These are phyloP conservation scores for Ustilago crameri DNA, from an alignment of 1,284 basidiomycete species.

Conservation along the genomic window DNA sequence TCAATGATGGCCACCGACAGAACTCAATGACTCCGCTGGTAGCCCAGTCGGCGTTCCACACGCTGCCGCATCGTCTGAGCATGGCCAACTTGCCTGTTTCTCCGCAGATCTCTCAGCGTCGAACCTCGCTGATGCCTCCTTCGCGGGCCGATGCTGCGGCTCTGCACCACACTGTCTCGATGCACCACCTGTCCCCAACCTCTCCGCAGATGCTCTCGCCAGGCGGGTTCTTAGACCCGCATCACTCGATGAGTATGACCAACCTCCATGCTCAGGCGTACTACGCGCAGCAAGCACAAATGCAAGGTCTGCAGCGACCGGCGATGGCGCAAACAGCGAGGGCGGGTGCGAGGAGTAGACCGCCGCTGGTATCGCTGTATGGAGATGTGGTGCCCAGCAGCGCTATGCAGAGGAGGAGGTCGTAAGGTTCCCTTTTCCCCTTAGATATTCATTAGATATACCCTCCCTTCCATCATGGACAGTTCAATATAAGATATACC, in stretches of 20 bases:
- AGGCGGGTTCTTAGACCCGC: slow-evolving; percentile 12
- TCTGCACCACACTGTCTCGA: slow-evolving; percentile 16
- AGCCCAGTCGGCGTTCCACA: not conserved
- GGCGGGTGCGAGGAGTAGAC: slow-evolving; percentile 15
- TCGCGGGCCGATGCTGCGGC: not conserved
- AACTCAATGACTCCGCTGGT: slow-evolving; percentile 26
- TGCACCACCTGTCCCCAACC: slow-evolving; percentile 24
- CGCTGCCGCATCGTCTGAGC: slow-evolving; percentile 21
- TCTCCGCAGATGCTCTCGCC: slow-evolving; percentile 15
- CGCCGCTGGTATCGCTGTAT: slow-evolving; percentile 29
- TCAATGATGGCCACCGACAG: slow-evolving; percentile 23
- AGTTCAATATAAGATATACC: slow-evolving; percentile 2
- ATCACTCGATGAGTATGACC: slow-evolving; percentile 42
- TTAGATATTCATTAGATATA: too few relatives aligned
- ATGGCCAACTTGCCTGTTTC: slow-evolving; percentile 14
- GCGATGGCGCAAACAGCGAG: slow-evolving; percentile 19
- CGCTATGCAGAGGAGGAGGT: slow-evolving; percentile 10
- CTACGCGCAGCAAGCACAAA: slow-evolving; percentile 16
- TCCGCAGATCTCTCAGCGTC: slow-evolving; percentile 26
- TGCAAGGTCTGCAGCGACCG: slow-evolving; percentile 15
- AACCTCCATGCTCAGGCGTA: slow-evolving; percentile 40
- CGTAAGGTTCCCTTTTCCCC: not conserved
- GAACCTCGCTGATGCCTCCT: slow-evolving; percentile 26
- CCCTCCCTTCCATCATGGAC: not conserved
- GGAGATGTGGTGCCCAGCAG: slow-evolving; percentile 33